These are phyloP conservation scores for Boletus edulis DNA, from an alignment of 768 basidiomycete species.

Conservation along the genomic window DNA sequence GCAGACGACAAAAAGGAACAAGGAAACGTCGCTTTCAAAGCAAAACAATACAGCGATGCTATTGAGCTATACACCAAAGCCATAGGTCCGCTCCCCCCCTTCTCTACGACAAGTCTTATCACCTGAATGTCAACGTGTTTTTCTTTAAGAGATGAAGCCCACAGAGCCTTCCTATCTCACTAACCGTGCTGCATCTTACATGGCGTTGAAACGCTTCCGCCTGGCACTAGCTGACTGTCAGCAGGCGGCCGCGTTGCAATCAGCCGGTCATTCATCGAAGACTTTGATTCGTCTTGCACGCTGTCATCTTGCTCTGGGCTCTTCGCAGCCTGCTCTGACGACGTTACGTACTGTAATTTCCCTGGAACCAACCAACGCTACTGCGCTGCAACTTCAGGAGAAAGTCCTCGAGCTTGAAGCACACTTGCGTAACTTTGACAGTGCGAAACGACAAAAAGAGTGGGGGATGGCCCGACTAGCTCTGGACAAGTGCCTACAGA, in stretches of 20 bases:
- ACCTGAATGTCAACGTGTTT: slow-evolving; percentile 3
- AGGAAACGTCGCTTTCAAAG: slow-evolving; percentile 76
- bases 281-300: slow-evolving; percentile 80
- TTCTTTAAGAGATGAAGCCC: slow-evolving; percentile 50
- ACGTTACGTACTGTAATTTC: slow-evolving; percentile 60
- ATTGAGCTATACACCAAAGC: slow-evolving; percentile 73
- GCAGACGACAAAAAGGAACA: slow-evolving; percentile 66
- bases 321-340: slow-evolving; percentile 61
- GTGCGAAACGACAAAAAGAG: slow-evolving; percentile 55
- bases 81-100: slow-evolving; percentile 45
- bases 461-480: slow-evolving; percentile 81
- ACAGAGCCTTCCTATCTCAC: slow-evolving; percentile 75
- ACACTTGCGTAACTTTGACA: slow-evolving; percentile 64
- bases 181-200: slow-evolving; percentile 84
- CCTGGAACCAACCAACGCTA: slow-evolving; percentile 59
- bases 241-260: slow-evolving; percentile 63
- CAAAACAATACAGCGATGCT: slow-evolving; percentile 61
- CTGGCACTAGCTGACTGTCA: slow-evolving; percentile 79
- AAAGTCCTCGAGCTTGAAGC: slow-evolving; percentile 60
- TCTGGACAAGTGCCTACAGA: slow-evolving; percentile 71
- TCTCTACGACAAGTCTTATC: slow-evolving; percentile 21
- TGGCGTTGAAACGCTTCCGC: slow-evolving; percentile 76
- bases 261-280: slow-evolving; percentile 61
- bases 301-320: slow-evolving; percentile 80
- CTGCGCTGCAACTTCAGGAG: slow-evolving; percentile 58